phyloP scores from a whole-genome alignment of 257 asterid genomes.

The Solanum chilense region DNA sequence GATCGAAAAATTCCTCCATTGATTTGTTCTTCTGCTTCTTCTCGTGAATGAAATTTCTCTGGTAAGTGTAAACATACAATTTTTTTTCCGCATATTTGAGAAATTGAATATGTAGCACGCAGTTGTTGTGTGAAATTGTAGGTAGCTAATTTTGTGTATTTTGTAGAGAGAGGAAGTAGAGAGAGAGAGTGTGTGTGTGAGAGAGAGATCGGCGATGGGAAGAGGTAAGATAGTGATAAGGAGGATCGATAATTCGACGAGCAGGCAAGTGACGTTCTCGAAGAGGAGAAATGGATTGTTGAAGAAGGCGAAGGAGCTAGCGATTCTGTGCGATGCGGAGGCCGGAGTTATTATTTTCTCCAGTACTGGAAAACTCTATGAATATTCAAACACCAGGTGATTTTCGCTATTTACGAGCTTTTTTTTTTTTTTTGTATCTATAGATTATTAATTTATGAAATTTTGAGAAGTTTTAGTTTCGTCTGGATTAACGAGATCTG shows the following conservation, averaged over 20 bases:
- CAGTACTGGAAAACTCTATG: slow-evolving; percentile 32
- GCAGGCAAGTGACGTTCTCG: slow-evolving; percentile 38
- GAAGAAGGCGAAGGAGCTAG: slow-evolving; percentile 33
- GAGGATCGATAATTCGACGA: slow-evolving; percentile 38
- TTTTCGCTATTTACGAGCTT: neutral
- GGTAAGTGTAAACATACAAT: neutral
- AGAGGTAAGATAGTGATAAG: slow-evolving; percentile 37
- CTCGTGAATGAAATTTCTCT: neutral
- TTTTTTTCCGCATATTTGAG: neutral
- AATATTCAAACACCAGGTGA: slow-evolving; percentile 30
- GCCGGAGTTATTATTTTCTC: slow-evolving; percentile 39
- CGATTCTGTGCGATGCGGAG: slow-evolving; percentile 31
- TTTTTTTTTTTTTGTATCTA: neutral
- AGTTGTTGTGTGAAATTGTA: neutral
- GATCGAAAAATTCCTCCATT: neutral
- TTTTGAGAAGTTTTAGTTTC: neutral
- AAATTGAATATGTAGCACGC: neutral
- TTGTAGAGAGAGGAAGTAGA: neutral
- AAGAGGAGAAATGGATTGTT: slow-evolving; percentile 32
- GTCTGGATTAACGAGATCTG: neutral
- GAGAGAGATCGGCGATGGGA: slow-evolving; percentile 19
- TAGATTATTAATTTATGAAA: neutral
- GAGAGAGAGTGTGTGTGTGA: neutral
- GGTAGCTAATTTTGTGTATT: neutral
- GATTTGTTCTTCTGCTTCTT: neutral